Conservation (phyloP, 179 eudicot species). For the Drosera spatulata region DNA sequence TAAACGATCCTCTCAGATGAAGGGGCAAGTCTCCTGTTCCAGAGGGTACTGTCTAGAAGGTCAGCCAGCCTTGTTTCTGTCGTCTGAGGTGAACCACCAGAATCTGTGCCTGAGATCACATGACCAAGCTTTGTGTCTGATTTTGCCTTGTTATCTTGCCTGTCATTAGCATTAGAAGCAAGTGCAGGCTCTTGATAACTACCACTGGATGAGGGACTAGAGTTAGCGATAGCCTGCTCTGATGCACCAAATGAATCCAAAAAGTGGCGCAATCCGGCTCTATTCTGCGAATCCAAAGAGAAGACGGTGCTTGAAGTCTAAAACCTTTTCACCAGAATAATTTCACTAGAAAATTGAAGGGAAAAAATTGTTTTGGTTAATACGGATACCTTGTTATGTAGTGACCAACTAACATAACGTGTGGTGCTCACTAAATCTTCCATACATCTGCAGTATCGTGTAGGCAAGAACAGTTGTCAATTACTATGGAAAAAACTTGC, state of each 20-base stretch:
- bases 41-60: constrained; percentile 85
- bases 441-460: constrained; percentile 50
- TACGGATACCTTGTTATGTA: constrained; percentile 75
- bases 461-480: no score
- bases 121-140: constrained; percentile 50
- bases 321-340: no score
- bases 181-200: constrained; percentile 49
- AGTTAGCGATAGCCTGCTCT: constrained; percentile 41
- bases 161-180: constrained; percentile 29
- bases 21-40: constrained; percentile 97
- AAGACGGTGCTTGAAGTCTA: no score
- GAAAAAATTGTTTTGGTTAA: no score
- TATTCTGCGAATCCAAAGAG: constrained; percentile 48
- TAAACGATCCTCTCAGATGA: constrained; percentile 96
- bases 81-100: constrained; percentile 42
- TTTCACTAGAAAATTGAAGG: no score
- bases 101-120: constrained; percentile 46
- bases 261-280: constrained; percentile 94
- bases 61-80: constrained; percentile 95
- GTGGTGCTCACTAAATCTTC: constrained; percentile 97
- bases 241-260: constrained; percentile 87
- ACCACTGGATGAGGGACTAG: constrained; percentile 23
- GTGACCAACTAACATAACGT: constrained; percentile 95
- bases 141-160: constrained; percentile 48
- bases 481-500: no score